Evolutionary conservation across 805 yeast genomes (phyloP).

Genomic region (Barnettozyma vustinii): DNA sequence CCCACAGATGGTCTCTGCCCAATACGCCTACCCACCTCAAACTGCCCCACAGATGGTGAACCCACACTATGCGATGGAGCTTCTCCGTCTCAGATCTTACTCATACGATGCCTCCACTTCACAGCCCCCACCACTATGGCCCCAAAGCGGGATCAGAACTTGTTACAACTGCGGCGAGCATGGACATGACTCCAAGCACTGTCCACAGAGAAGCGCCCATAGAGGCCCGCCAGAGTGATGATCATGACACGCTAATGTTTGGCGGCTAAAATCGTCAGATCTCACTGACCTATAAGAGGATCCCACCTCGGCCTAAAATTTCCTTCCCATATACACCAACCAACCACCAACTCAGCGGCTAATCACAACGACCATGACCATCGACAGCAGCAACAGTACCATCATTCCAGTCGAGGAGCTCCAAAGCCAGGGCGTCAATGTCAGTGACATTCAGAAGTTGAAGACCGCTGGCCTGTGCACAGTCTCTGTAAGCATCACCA

Average conservation of each 20-base stretch:
- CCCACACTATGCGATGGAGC: slow-evolving; percentile 10
- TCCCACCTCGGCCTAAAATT: not conserved
- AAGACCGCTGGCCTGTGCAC: slow-evolving; percentile 65
- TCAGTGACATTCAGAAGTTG: slow-evolving; percentile 64
- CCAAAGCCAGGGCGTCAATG: slow-evolving; percentile 65
- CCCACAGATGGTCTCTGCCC: not conserved
- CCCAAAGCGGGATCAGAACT: not conserved
- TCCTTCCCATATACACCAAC: not conserved
- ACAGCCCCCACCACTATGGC: not conserved
- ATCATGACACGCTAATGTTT: not conserved
- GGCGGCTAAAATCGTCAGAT: slow-evolving; percentile 1
- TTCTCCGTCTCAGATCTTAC: slow-evolving; percentile 9
- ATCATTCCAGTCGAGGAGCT: slow-evolving; percentile 42
- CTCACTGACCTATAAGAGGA: not conserved
- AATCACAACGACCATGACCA: not conserved
- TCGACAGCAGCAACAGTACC: not conserved
- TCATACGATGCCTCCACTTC: not conserved
- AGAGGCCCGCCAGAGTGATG: not conserved
- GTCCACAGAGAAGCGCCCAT: slow-evolving; percentile 2
- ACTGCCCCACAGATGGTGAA: not conserved
- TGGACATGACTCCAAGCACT: slow-evolving; percentile 16
- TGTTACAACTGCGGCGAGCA: slow-evolving; percentile 15
- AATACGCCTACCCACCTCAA: not conserved
- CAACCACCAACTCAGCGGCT: not conserved
- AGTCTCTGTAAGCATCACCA: slow-evolving; percentile 46